Evolutionary conservation across 2,329 filamentous ascomycete genomes (phyloP).

Genomic region (Diplodia sapinea): DNA sequence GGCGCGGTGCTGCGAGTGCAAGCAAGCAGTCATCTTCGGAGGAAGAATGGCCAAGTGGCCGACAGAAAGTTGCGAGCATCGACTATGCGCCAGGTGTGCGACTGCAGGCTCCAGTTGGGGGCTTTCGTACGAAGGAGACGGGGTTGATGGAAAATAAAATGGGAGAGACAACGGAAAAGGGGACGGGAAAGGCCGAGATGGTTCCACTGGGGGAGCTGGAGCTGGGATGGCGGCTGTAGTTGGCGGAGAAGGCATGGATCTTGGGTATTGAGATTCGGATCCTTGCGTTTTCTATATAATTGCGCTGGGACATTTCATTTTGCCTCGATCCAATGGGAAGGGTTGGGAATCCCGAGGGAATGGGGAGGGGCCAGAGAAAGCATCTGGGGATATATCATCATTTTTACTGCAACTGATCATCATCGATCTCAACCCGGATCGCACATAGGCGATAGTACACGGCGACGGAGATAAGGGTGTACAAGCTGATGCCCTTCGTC

Average conservation of each 20-base stretch:
- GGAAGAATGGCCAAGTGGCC: background rate
- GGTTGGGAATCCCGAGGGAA: background rate
- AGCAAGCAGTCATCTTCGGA: background rate
- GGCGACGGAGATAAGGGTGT: background rate
- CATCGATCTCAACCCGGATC: background rate
- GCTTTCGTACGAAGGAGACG: background rate
- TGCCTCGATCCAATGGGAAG: background rate
- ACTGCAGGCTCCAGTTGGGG: background rate
- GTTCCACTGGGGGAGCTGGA: background rate
- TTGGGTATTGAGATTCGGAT: background rate
- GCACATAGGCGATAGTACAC: too few species aligned
- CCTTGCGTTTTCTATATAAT: background rate
- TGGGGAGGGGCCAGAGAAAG: background rate
- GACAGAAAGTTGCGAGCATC: background rate
- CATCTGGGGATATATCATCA: background rate
- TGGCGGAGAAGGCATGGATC: background rate
- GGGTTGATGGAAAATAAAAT: background rate
- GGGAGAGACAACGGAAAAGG: background rate
- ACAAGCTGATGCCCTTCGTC: background rate
- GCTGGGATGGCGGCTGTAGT: background rate
- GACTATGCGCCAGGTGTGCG: background rate
- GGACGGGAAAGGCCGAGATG: background rate
- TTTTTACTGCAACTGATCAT: background rate
- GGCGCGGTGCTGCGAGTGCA: background rate
- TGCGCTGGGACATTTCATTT: background rate